Conservation (phyloP, 2,329 filamentous ascomycete genomes). For the Ophiostoma piceae region DNA sequence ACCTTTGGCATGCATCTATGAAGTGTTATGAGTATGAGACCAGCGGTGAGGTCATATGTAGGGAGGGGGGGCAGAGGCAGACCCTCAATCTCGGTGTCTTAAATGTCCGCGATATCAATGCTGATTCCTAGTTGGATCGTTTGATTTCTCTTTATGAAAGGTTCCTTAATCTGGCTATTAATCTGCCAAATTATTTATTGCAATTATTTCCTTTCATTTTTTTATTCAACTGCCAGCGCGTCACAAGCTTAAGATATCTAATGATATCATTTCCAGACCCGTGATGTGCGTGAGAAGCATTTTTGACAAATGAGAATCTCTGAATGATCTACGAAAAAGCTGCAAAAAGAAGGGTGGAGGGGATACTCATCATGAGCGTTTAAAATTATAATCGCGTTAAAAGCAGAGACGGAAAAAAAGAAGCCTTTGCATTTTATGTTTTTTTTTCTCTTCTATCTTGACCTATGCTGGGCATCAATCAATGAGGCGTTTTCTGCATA, state of each 20-base stretch:
- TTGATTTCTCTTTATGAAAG: background rate
- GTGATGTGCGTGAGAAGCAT: background rate
- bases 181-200: background rate
- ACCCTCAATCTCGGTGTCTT: background rate
- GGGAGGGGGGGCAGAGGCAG: background rate
- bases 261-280: background rate
- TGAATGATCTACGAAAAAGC: background rate
- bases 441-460: background rate
- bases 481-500: background rate
- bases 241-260: background rate
- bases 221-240: background rate
- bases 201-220: background rate
- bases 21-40: background rate
- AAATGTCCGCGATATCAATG: background rate
- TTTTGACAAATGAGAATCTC: background rate
- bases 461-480: slow-evolving; percentile 1
- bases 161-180: background rate
- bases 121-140: background rate
- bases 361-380: background rate
- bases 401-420: background rate
- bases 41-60: slow-evolving; percentile 14
- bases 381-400: background rate
- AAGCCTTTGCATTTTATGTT: background rate
- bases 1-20: background rate
- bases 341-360: background rate